phyloP scores from a whole-genome alignment of 2,329 filamentous ascomycete species.

The Fusarium sambucinum region DNA sequence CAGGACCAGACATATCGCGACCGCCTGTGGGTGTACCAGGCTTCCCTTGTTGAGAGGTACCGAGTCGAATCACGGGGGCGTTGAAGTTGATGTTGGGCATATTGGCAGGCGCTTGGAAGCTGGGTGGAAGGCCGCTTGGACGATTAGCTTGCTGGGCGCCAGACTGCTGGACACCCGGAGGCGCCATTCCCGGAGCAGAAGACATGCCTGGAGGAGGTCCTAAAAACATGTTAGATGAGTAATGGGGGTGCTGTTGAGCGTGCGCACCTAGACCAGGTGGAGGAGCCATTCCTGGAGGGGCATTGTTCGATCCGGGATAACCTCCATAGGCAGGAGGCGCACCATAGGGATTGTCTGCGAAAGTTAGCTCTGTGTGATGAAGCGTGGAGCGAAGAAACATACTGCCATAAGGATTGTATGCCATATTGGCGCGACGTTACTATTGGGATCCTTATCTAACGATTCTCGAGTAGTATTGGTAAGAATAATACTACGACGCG shows the following conservation, averaged over 20 bases:
- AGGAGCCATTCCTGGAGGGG: constrained; percentile 76
- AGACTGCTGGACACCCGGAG: constrained; percentile 81
- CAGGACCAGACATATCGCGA: constrained; percentile 55
- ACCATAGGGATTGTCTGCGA: constrained; percentile 71
- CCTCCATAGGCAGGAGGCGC: constrained; percentile 78
- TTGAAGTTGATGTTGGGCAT: constrained; percentile 99
- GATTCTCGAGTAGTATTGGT: not conserved
- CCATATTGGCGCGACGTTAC: constrained; percentile 56
- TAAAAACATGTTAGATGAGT: constrained; percentile 51
- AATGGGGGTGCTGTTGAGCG: not conserved
- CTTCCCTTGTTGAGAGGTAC: constrained; percentile 79
- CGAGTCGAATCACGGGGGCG: constrained; percentile 93
- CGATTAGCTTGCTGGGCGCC: constrained; percentile 81
- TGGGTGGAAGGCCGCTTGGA: constrained; percentile 82
- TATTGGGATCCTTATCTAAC: not conserved
- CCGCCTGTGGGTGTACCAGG: constrained; percentile 59
- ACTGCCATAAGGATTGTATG: constrained; percentile 73
- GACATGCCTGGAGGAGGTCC: constrained; percentile 84
- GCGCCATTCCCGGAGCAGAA: constrained; percentile 82
- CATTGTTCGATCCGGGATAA: constrained; percentile 70
- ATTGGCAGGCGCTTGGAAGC: constrained; percentile 89
- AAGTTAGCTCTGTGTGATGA: constrained; percentile 16
- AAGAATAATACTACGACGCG: not conserved
- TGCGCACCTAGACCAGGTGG: constrained; percentile 84
- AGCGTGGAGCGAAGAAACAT: constrained; percentile 35